These are phyloP conservation scores for Plasmodium gonderi DNA, from an alignment of 169 alveolate genomes.

Conservation along the genomic window DNA sequence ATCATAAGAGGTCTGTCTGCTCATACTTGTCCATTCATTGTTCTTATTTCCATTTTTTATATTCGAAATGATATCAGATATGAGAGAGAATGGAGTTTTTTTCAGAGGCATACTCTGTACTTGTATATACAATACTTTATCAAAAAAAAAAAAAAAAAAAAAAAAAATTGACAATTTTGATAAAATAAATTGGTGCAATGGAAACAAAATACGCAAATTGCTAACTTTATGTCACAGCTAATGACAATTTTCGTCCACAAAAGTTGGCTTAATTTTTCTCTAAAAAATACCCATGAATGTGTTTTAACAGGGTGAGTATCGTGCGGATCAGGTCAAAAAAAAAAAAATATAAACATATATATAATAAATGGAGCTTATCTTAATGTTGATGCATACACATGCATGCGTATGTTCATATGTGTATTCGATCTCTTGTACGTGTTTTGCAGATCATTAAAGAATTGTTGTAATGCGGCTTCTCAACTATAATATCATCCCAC, in stretches of 20 bases:
- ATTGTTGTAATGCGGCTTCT: background rate
- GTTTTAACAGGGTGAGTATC: background rate
- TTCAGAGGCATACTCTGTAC: conserved; percentile 35
- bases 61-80: background rate
- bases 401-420: background rate
- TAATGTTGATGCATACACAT: background rate
- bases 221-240: background rate
- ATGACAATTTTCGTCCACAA: background rate
- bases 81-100: conserved; percentile 41
- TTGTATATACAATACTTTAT: background rate
- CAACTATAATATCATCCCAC: background rate
- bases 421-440: background rate
- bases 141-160: background rate
- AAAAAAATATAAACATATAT: background rate
- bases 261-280: background rate
- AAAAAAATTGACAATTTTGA: background rate
- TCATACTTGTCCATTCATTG: background rate
- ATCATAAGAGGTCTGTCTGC: background rate
- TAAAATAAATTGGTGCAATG: background rate
- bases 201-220: background rate
- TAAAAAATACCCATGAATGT: background rate
- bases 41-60: conserved; percentile 17
- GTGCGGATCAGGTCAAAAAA: background rate
- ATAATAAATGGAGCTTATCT: background rate
- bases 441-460: background rate